phyloP scores from a whole-genome alignment of 2,329 filamentous ascomycete genomes.

The Aspergillus bombycis region DNA sequence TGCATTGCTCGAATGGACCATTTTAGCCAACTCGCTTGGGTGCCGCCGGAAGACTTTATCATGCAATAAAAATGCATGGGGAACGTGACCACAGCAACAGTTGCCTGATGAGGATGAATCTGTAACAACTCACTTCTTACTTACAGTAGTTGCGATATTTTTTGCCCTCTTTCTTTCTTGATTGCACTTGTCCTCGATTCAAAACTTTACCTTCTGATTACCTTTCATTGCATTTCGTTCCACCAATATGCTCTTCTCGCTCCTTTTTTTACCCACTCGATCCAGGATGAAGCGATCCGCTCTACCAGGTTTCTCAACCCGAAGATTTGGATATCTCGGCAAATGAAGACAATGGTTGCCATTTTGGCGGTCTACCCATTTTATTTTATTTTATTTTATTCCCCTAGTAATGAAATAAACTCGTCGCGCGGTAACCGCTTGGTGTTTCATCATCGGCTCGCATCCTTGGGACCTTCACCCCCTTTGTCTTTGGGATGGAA shows the following conservation, averaged over 20 bases:
- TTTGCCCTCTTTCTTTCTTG: background rate
- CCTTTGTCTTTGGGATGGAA: background rate
- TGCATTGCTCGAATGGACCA: background rate
- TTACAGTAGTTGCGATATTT: background rate
- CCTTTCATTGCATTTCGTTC: background rate
- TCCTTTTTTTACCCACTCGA: background rate
- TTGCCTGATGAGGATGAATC: background rate
- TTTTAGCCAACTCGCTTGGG: conserved; percentile 12
- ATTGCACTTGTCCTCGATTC: background rate
- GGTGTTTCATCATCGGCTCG: conserved; percentile 1
- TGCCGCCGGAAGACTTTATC: conserved; percentile 3
- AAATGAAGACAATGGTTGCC: conserved; percentile 1
- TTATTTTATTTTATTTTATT: background rate
- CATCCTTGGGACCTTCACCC: conserved; percentile 8
- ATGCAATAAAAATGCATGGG: conserved; percentile 7
- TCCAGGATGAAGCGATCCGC: background rate
- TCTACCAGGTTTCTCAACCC: background rate
- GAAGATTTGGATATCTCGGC: background rate
- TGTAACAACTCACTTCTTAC: background rate
- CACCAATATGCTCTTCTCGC: background rate
- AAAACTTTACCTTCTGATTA: background rate
- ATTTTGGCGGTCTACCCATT: background rate
- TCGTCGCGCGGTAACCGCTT: conserved; percentile 17
- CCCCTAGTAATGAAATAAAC: background rate
- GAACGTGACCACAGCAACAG: conserved; percentile 6